Conservation (phyloP, 768 basidiomycete genomes). For the Rhodotorula toruloides region DNA sequence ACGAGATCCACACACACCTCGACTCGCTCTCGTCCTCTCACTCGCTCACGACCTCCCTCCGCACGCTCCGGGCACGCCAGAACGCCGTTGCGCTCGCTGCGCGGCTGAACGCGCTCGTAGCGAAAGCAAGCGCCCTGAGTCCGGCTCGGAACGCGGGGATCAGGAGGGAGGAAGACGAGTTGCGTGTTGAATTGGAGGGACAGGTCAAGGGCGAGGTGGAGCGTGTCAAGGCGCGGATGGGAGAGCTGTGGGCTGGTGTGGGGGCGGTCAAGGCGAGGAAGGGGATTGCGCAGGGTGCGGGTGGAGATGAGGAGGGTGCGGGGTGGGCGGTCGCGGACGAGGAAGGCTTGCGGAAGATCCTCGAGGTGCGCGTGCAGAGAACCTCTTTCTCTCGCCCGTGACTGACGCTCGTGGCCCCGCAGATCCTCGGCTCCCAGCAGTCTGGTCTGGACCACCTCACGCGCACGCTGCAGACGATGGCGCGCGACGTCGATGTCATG, state of each 20-base stretch:
- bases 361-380: conserved; percentile 54
- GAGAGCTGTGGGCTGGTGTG: conserved; percentile 78
- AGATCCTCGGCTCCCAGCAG: conserved; percentile 75
- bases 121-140: conserved; percentile 72
- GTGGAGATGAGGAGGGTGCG: conserved; percentile 55
- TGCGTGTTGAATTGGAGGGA: conserved; percentile 67
- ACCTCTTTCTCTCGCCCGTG: not conserved
- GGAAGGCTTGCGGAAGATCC: conserved; percentile 69
- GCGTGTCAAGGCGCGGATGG: conserved; percentile 57
- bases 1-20: conserved; percentile 66
- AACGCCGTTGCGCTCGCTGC: conserved; percentile 67
- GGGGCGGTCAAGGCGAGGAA: conserved; percentile 64
- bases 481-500: conserved; percentile 64
- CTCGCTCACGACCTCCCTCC: conserved; percentile 61
- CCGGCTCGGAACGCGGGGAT: conserved; percentile 70
- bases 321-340: conserved; percentile 85
- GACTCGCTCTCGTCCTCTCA: conserved; percentile 60
- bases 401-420: not conserved
- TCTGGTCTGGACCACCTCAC: conserved; percentile 73
- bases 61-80: conserved; percentile 60
- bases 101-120: conserved; percentile 62
- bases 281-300: conserved; percentile 55
- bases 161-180: conserved; percentile 70
- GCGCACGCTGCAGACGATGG: conserved; percentile 61
- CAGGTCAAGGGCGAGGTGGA: conserved; percentile 66